These are phyloP conservation scores for Trichoderma sp. DNA, from an alignment of 2,329 filamentous ascomycete species.

Conservation along the genomic window DNA sequence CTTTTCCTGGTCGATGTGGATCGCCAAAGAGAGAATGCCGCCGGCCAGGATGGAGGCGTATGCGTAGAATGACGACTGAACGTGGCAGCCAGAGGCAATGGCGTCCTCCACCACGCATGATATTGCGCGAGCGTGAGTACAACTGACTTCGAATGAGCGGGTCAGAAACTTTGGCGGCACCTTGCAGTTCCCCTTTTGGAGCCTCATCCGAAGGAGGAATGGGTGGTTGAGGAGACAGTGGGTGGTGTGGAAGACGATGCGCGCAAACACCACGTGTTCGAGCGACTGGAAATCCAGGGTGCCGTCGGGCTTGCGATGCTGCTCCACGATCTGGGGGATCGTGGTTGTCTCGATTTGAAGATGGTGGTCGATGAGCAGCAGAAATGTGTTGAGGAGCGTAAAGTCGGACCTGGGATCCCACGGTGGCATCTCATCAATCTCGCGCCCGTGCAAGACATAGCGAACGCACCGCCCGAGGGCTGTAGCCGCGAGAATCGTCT, in stretches of 20 bases:
- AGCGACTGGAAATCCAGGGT: slow-evolving; percentile 22
- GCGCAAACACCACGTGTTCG: slow-evolving; percentile 24
- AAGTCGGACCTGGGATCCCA: slow-evolving; percentile 26
- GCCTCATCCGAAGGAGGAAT: slow-evolving; percentile 23
- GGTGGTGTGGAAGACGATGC: slow-evolving; percentile 17
- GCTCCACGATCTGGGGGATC: slow-evolving; percentile 18
- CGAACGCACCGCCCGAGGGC: slow-evolving; percentile 19
- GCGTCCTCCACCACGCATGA: slow-evolving; percentile 20
- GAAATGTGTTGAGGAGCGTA: slow-evolving; percentile 20
- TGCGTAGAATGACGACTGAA: slow-evolving; percentile 21
- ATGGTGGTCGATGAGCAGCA: slow-evolving; percentile 22
- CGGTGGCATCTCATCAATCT: slow-evolving; percentile 21
- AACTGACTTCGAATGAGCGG: slow-evolving; percentile 15
- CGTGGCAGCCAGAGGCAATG: slow-evolving; percentile 23
- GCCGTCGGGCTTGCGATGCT: slow-evolving; percentile 17
- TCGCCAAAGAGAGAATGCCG: slow-evolving; percentile 21
- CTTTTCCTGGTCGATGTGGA: slow-evolving; percentile 25
- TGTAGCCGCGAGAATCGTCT: slow-evolving; percentile 22
- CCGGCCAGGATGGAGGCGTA: slow-evolving; percentile 23
- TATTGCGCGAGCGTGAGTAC: slow-evolving; percentile 16
- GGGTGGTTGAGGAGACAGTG: slow-evolving; percentile 23
- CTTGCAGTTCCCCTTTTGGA: slow-evolving; percentile 15
- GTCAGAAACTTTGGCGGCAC: slow-evolving; percentile 22
- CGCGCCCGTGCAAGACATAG: slow-evolving; percentile 21
- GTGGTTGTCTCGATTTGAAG: slow-evolving; percentile 19